Evolutionary conservation across 2,329 filamentous ascomycete genomes (phyloP), one percentile per base, ranked within the genome.

Genomic region (Cercospora sojina): DNA sequence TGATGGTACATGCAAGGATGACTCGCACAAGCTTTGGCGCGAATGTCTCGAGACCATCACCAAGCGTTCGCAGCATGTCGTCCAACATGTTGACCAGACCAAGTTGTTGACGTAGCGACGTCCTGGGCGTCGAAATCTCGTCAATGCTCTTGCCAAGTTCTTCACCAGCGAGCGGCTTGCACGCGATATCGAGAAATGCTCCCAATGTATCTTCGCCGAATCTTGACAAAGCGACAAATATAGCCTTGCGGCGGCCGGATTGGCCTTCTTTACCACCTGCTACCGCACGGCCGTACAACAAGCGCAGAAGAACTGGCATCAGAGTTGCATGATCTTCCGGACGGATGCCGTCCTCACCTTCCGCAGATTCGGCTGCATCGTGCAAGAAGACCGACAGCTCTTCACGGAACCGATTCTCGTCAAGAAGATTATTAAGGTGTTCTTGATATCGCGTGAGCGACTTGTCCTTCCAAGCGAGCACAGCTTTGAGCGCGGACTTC

Each of bases 51-150:
- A 96, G 87, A 62, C 89, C 89, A 5, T 86, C 87, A 62, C 93
- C 92, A 38, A 98, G 85, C 62, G 95, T 92, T 65, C 90, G 90
- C 67, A 98, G 88, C 76, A 98, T 87, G 10, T 94, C 88, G 67
- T 93, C 89, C 59, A 95, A 84, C 92, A 98, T 95, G 76, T 96
- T 96, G 60, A 97, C 81, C 76, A 97, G 88, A 82, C 96, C 95
- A 66, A 95, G 86, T 78, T 97, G 94, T 78, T 93, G 95, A 73
- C 93, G 79, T 6, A 87, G 73, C 3, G 74, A 69, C 20, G 64
- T 58, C 13, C 60, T 65, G 2, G 64, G 61, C 20, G 16, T 16
- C 35, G 57, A 47, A 3, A 59, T 23, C 16, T 20, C 23, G 1
- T 31, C 57, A 3, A 32, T 51, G 31, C 27, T 20, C 16, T 32